These are phyloP conservation scores for Malassezia sp. DNA, from an alignment of 1,284 basidiomycete species.

Conservation along the genomic window DNA sequence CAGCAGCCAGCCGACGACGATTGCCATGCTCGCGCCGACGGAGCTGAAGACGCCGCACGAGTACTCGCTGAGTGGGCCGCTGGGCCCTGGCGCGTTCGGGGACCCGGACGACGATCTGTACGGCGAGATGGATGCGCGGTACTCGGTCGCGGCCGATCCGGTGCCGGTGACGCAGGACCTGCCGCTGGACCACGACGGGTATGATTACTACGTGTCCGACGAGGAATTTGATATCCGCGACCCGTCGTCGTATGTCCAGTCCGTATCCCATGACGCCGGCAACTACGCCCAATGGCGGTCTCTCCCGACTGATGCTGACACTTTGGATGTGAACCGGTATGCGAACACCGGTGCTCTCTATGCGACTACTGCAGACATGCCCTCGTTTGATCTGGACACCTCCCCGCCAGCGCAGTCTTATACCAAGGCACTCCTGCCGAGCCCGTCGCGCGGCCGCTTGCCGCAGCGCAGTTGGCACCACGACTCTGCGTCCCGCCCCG, in stretches of 20 bases:
- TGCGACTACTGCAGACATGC: not conserved
- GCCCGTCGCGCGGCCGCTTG: not conserved
- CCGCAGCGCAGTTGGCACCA: not conserved
- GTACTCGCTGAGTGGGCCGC: conserved; percentile 45
- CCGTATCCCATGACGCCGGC: conserved; percentile 1
- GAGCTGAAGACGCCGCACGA: conserved; percentile 62
- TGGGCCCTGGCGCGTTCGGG: not conserved
- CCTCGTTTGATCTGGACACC: not conserved
- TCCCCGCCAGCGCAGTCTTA: not conserved
- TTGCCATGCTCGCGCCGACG: conserved; percentile 87
- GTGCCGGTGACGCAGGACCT: conserved; percentile 11
- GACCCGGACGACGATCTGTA: conserved; percentile 5
- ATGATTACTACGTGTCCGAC: conserved; percentile 12
- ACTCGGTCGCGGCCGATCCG: conserved; percentile 11
- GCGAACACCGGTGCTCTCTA: not conserved
- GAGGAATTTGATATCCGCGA: conserved; percentile 7
- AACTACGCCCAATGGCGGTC: not conserved
- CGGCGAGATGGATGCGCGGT: conserved; percentile 9
- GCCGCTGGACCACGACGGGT: conserved; percentile 10
- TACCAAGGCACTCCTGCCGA: no score
- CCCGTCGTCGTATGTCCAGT: not conserved
- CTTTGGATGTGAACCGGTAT: not conserved
- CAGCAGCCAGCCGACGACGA: conserved; percentile 52
- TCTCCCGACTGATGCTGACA: conserved; percentile 1
- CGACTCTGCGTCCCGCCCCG: not conserved